Conservation (phyloP, 176 grass and related monocot species). For the Leersia perrieri region DNA sequence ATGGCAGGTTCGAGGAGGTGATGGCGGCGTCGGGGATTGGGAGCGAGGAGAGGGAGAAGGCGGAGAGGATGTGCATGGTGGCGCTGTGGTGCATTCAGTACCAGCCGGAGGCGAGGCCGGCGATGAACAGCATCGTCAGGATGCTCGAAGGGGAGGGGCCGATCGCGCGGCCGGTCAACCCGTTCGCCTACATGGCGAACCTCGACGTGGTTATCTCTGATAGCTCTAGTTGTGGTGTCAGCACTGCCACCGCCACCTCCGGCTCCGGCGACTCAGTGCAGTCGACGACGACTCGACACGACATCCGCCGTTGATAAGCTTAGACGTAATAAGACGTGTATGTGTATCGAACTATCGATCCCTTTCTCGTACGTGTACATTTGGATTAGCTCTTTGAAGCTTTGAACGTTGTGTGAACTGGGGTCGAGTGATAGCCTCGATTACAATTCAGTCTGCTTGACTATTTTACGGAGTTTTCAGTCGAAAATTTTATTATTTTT, state of each 20-base stretch:
- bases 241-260: neutral
- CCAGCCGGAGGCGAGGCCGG: slow-evolving; percentile 48
- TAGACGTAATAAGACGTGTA: too few species aligned
- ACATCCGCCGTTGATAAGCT: neutral
- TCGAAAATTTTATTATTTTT: too few species aligned
- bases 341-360: too few species aligned
- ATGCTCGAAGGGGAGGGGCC: slow-evolving; percentile 74
- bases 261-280: too few species aligned
- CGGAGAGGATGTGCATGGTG: slow-evolving; percentile 75
- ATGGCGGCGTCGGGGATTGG: slow-evolving; percentile 29
- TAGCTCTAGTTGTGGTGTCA: neutral
- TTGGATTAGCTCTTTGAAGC: too few species aligned
- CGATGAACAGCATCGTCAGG: slow-evolving; percentile 66
- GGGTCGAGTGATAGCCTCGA: too few species aligned
- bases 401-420: too few species aligned
- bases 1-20: slow-evolving; percentile 25
- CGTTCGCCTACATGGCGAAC: slow-evolving; percentile 43
- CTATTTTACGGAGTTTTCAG: too few species aligned
- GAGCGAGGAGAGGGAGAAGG: slow-evolving; percentile 37
- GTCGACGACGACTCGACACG: neutral
- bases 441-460: too few species aligned
- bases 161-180: slow-evolving; percentile 49
- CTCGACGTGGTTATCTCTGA: neutral
- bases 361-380: too few species aligned
- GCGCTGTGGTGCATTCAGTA: slow-evolving; percentile 80